Evolutionary conservation across 129 eudicot species (phyloP).

Genomic region (Erigeron canadensis): DNA sequence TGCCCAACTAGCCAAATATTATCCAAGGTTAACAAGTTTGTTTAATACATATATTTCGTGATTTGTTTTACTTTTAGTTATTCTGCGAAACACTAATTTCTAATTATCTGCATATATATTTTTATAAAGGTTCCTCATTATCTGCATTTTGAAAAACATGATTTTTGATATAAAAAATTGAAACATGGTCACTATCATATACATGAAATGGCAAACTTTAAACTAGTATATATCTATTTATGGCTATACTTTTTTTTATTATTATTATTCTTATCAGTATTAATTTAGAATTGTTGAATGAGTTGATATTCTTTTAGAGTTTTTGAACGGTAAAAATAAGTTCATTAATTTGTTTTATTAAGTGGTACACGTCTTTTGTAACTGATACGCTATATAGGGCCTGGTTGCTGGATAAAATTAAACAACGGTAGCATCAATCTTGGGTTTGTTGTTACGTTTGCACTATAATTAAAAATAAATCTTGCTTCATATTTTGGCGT

Average conservation of each 20-base stretch:
- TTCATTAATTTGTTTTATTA: neutral
- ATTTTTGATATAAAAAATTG: no score
- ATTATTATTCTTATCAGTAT: neutral
- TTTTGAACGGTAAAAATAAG: neutral
- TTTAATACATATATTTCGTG: no score
- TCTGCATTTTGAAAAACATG: no score
- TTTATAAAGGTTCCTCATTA: no score
- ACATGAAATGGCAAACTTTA: neutral
- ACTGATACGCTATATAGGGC: neutral
- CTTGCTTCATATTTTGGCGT: conserved; percentile 14
- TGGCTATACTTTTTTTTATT: neutral
- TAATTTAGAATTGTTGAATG: neutral
- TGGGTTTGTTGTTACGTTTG: conserved; percentile 20
- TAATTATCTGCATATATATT: no score
- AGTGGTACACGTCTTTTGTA: neutral
- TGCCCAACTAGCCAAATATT: no score
- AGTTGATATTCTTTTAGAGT: neutral
- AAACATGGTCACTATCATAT: conserved; percentile 12
- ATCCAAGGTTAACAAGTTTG: no score
- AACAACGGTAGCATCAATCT: conserved; percentile 5
- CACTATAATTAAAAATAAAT: neutral
- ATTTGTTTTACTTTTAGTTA: no score
- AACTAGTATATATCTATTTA: neutral
- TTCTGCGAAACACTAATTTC: no score
- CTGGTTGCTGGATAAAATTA: conserved; percentile 3